phyloP scores from a whole-genome alignment of 1,139 yeast genomes.

The Hansenula lynferdii region DNA sequence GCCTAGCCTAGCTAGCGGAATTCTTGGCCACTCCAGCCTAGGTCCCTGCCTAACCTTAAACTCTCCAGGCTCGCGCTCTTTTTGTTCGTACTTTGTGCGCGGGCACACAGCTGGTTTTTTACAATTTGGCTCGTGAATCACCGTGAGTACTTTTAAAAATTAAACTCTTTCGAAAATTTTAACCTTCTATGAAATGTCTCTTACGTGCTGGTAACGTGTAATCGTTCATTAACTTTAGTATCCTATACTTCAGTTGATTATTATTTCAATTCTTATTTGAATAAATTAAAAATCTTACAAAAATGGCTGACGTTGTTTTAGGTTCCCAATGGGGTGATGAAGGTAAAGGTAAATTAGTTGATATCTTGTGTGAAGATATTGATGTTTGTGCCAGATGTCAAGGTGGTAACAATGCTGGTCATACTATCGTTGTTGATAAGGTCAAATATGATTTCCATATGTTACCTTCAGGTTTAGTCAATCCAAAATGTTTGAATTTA shows the following conservation, averaged over 20 bases:
- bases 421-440: conserved; percentile 89
- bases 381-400: conserved; percentile 98
- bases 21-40: no score
- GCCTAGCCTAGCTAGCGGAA: no score
- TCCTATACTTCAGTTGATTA: conserved; percentile 2
- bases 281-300: conserved; percentile 2
- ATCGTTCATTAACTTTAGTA: conserved; percentile 6
- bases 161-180: neutral
- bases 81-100: no score
- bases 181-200: neutral
- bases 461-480: conserved; percentile 96
- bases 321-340: conserved; percentile 99
- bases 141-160: neutral
- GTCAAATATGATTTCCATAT: conserved; percentile 95
- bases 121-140: neutral
- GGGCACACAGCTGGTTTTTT: no score
- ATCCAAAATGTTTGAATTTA: conserved; percentile 83
- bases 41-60: no score
- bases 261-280: neutral
- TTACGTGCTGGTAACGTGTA: conserved; percentile 4
- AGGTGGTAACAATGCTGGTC: conserved; percentile 99
- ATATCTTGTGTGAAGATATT: conserved; percentile 84
- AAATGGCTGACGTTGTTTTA: conserved; percentile 64
- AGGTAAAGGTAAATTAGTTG: conserved; percentile 98
- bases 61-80: no score